Base-by-base conservation (phyloP, 257 asterid species). In the Anisodus tanguticus region DNA sequence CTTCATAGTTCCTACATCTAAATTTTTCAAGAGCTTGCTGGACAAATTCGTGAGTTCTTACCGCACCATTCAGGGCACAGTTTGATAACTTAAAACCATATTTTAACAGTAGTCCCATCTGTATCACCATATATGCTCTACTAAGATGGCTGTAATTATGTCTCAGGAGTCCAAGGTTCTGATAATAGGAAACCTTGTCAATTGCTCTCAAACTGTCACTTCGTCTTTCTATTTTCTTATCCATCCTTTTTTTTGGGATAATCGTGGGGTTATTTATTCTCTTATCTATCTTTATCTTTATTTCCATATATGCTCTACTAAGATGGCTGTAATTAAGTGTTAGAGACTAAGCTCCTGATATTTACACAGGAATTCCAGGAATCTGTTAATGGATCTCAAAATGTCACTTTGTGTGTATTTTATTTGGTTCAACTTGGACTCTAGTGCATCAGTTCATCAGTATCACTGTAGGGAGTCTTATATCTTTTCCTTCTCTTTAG, bases 131-230 rank as follows among this genome's bases (percentile, higher is more conserved):
- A 64, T 26, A 64, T 26, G 41, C 0, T 64, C 71, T 64, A 64
- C 39, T 31, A 64, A 26, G 71, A 64, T 11, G 43, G 45, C 39
- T 10, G 71, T 58, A 9, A 64, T 35, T 26, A 22, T 22, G 71
- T 26, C 22, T 26, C 71, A 26, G 43, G 9, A 26, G 43, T 64
- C 35, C 71, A 64, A 64, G 43, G 12, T 64, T 64, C 71, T 26
- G 71, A 64, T 64, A 64, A 64, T 64, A 26, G 71, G 70, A 64
- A 64, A 64, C 71, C 45, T 22, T 64, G 15, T 64, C 71, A 26
- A 64, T 64, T 26, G 71, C 35, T 64, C 71, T 64, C 71, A 31
- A 64, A 64, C 71, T 64, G 71, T 64, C 71, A 26, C 45, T 64
- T 64, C 26, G 13, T 26, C 39, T 64, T 31, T 64, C 70, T 10